Evolutionary conservation across 139 green algal genomes (phyloP).

Genomic region (Axilococcus clingmanii): DNA sequence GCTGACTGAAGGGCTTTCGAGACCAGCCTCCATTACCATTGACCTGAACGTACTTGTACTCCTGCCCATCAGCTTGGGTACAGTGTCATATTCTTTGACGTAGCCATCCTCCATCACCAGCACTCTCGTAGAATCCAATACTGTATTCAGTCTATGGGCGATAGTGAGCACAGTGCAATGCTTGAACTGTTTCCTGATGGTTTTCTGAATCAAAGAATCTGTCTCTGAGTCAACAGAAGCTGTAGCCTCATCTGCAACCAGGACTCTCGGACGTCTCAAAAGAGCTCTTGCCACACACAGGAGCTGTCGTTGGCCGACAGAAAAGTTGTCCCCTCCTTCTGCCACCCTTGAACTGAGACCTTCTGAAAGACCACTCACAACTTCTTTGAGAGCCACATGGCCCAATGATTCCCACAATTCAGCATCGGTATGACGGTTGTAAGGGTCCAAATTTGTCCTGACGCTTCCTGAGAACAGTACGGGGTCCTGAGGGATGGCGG

Average conservation of each 20-base stretch:
- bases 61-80: conserved; percentile 20
- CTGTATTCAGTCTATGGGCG: conserved; percentile 66
- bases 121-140: conserved; percentile 63
- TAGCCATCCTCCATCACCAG: conserved; percentile 51
- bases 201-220: conserved; percentile 67
- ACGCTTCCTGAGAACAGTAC: conserved; percentile 85
- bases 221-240: conserved; percentile 79
- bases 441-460: conserved; percentile 89
- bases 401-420: conserved; percentile 70
- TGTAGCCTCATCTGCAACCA: conserved; percentile 93
- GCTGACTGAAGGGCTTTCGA: background rate
- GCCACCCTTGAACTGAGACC: conserved; percentile 44
- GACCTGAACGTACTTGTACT: conserved; percentile 10
- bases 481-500: conserved; percentile 80
- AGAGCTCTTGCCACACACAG: conserved; percentile 86
- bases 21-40: conserved; percentile 20
- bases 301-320: conserved; percentile 82
- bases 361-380: conserved; percentile 14
- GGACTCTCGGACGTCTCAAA: conserved; percentile 52
- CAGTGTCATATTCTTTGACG: conserved; percentile 42
- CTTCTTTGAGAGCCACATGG: conserved; percentile 52
- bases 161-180: conserved; percentile 81
- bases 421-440: conserved; percentile 49
- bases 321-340: conserved; percentile 76
- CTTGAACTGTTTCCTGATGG: conserved; percentile 72